Evolutionary conservation across 495 filamentous ascomycete species (phyloP).

Genomic region (Neurospora tetraspora): DNA sequence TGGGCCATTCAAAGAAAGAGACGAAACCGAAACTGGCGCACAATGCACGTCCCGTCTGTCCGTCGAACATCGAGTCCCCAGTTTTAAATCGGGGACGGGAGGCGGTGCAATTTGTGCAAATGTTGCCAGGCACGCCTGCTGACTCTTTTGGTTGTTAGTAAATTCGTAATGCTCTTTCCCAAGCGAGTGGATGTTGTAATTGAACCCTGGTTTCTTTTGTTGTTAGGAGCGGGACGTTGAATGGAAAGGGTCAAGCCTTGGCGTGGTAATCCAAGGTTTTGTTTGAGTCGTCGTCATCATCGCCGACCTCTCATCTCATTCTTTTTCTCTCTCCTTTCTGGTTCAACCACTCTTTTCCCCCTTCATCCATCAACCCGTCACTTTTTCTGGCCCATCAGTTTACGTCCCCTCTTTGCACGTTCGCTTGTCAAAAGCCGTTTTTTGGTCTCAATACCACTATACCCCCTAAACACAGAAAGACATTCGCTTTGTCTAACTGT

Average conservation of each 20-base stretch:
- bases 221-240: neutral
- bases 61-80: neutral
- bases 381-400: neutral
- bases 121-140: neutral
- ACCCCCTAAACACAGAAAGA: neutral
- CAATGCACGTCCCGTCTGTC: neutral
- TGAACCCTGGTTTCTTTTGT: neutral
- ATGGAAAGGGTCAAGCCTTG: neutral
- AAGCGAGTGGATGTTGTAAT: neutral
- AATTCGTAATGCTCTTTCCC: neutral
- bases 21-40: neutral
- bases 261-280: neutral
- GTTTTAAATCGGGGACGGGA: neutral
- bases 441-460: neutral
- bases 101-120: neutral
- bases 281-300: neutral
- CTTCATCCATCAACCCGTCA: neutral
- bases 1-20: neutral
- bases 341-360: neutral
- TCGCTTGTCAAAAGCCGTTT: neutral
- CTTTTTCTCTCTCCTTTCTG: neutral
- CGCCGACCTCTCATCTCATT: neutral
- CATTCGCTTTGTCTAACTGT: neutral
- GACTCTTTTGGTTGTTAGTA: neutral
- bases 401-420: neutral